Percentiles rank a stretch among this genome's conserved stretches.
phyloP scores from a whole-genome alignment of 148 eudicot genomes.

The Vaccinium macrocarpon region DNA sequence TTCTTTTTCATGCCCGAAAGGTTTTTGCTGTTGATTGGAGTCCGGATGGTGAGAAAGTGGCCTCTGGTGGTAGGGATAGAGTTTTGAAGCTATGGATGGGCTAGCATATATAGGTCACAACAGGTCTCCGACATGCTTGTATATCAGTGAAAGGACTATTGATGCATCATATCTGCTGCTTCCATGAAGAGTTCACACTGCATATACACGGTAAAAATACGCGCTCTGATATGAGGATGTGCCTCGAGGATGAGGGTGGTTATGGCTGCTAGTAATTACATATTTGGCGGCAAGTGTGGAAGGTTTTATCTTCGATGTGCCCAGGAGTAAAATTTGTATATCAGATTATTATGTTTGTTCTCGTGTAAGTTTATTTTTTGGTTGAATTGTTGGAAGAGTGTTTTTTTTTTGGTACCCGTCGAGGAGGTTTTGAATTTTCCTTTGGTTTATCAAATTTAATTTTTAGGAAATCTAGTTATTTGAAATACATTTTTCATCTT shows the following conservation, averaged over 20 bases:
- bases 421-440: neutral
- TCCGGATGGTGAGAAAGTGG: conserved; percentile 97
- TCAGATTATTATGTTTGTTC: neutral
- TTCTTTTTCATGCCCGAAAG: conserved; percentile 26
- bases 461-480: no score
- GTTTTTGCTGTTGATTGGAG: conserved; percentile 98
- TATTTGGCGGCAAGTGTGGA: neutral
- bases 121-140: neutral
- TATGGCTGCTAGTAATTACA: neutral
- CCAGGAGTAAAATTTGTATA: neutral
- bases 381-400: neutral
- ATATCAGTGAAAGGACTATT: neutral
- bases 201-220: neutral
- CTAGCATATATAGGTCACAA: conserved; percentile 22
- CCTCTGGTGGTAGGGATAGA: conserved; percentile 89
- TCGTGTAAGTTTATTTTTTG: neutral
- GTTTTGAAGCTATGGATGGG: conserved; percentile 96
- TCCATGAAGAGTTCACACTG: neutral
- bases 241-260: neutral
- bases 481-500: neutral
- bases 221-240: neutral
- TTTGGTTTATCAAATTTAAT: neutral
- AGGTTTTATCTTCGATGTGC: neutral
- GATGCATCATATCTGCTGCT: neutral
- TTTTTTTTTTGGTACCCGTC: neutral